Conservation (phyloP, 2,329 filamentous ascomycete genomes). For the Cadophora sp. region DNA sequence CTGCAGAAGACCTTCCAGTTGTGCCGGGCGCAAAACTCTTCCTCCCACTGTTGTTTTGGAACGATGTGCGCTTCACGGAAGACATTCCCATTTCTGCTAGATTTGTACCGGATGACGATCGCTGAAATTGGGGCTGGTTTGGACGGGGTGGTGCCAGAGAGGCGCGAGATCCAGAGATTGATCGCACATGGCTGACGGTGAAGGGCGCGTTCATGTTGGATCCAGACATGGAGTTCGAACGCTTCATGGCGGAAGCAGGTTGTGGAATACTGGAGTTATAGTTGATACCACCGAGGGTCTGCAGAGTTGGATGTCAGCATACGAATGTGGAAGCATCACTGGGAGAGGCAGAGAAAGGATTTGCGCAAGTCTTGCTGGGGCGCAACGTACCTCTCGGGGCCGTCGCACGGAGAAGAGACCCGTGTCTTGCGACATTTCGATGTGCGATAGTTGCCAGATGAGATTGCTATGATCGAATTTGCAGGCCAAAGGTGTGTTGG, state of each 20-base stretch:
- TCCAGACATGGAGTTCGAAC: constrained; percentile 78
- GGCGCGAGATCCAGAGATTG: constrained; percentile 82
- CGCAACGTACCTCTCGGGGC: constrained; percentile 78
- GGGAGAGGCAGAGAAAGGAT: not conserved
- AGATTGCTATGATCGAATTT: constrained; percentile 19
- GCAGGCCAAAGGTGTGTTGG: not conserved
- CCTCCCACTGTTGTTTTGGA: constrained; percentile 68
- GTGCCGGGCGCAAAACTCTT: constrained; percentile 62
- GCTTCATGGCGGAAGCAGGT: constrained; percentile 92
- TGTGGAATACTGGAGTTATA: constrained; percentile 87
- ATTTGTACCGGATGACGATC: constrained; percentile 83
- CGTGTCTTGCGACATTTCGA: constrained; percentile 82
- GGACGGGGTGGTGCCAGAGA: constrained; percentile 85
- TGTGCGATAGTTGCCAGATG: constrained; percentile 15
- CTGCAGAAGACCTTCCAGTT: constrained; percentile 44
- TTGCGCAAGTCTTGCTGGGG: constrained; percentile 4
- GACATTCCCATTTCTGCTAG: constrained; percentile 81
- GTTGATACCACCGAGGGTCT: constrained; percentile 88
- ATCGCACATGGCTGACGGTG: constrained; percentile 77
- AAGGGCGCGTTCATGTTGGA: constrained; percentile 65
- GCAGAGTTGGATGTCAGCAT: constrained; percentile 32
- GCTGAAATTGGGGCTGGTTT: constrained; percentile 85
- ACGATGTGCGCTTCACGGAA: constrained; percentile 83
- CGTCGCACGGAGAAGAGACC: constrained; percentile 91
- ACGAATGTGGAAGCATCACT: not conserved